Conservation (phyloP, 352 stramenopile genomes). For the Globisporangium uncinulatum region DNA sequence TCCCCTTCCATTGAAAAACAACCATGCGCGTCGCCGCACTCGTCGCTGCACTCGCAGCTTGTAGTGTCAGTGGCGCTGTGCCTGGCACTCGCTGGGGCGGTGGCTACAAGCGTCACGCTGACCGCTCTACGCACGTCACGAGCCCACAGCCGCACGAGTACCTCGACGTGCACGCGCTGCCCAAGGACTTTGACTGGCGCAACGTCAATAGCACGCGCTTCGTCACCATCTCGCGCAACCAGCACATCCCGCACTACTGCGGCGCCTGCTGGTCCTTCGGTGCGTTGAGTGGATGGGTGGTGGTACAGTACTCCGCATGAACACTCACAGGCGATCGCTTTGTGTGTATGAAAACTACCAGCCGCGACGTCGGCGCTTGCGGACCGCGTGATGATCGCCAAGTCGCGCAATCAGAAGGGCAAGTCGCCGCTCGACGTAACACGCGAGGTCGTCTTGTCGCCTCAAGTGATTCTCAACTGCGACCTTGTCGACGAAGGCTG, state of each 20-base stretch:
- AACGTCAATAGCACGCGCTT: constrained; percentile 79
- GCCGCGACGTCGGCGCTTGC: constrained; percentile 80
- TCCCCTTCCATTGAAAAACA: constrained; percentile 11
- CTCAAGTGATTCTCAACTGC: constrained; percentile 87
- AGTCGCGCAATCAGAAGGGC: constrained; percentile 44
- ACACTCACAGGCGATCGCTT: neutral
- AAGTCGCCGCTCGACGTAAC: constrained; percentile 58
- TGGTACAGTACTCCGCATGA: neutral
- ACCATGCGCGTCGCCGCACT: constrained; percentile 22
- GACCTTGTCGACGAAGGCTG: constrained; percentile 85
- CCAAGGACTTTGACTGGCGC: constrained; percentile 93
- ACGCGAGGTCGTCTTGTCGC: constrained; percentile 75
- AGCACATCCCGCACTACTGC: constrained; percentile 87
- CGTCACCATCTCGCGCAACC: constrained; percentile 80
- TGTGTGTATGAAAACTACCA: constrained; percentile 9
- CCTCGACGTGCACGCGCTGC: constrained; percentile 65
- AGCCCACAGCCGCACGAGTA: constrained; percentile 61
- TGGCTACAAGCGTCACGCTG: constrained; percentile 66
- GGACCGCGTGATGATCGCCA: constrained; percentile 84
- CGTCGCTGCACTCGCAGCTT: neutral
- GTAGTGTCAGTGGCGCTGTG: neutral
- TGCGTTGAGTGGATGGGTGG: constrained; percentile 14
- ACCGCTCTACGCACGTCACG: constrained; percentile 64
- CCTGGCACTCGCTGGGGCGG: constrained; percentile 17
- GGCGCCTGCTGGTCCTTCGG: constrained; percentile 87